Conservation (phyloP, 2,329 filamentous ascomycete species). For the Microascus cirrosus region DNA sequence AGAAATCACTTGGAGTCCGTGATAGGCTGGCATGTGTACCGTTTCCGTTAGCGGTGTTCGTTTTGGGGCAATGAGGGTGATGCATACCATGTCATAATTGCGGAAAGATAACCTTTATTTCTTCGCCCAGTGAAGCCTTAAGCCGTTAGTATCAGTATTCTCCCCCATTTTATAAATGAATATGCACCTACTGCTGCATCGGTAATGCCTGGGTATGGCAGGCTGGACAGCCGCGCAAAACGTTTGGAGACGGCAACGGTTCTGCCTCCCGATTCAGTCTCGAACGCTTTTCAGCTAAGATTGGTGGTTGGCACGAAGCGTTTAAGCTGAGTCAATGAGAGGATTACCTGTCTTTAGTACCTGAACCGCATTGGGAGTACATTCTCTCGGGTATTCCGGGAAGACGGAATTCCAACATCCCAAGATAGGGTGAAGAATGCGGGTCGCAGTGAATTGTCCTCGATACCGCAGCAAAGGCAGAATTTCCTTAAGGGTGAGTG, state of each 20-base stretch:
- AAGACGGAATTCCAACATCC: not conserved
- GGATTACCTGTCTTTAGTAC: not conserved
- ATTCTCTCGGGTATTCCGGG: not conserved
- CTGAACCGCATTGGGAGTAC: not conserved
- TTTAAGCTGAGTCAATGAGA: not conserved
- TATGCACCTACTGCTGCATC: not conserved
- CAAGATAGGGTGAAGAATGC: not conserved
- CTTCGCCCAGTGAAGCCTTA: not conserved
- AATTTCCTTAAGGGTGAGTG: not conserved
- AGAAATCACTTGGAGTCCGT: not conserved
- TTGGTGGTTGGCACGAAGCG: not conserved
- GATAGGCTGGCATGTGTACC: not conserved
- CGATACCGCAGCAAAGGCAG: not conserved
- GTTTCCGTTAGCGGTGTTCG: not conserved
- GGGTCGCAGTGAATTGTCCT: not conserved
- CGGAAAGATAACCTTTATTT: not conserved
- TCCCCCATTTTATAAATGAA: not conserved
- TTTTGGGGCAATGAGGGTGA: not conserved
- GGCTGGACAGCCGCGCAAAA: not conserved
- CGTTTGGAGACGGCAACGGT: not conserved
- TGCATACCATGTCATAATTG: not conserved
- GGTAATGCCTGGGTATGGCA: not conserved
- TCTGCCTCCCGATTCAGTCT: not conserved
- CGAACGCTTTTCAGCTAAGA: not conserved
- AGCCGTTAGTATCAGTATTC: not conserved